A percentile compares a stretch with the other conserved stretches of the same genome.
These are phyloP conservation scores for Leccinum griseonigrum DNA, from an alignment of 1,284 basidiomycete genomes.

Conservation along the genomic window DNA sequence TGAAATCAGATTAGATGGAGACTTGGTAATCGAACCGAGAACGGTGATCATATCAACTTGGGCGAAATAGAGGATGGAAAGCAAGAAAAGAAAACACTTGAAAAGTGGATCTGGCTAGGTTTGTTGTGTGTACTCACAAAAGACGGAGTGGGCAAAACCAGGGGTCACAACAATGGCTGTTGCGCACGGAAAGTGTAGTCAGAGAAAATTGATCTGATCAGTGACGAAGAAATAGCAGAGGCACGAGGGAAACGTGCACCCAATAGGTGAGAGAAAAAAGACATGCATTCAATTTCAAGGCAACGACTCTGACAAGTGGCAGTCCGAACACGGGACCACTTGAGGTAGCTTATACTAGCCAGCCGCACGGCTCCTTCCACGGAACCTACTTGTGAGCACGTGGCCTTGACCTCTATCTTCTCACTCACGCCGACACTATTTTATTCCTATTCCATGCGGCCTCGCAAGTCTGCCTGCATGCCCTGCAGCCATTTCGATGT, in stretches of 20 bases:
- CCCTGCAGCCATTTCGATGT: constrained; percentile 1
- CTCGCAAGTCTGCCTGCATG: background rate
- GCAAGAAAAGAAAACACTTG: background rate
- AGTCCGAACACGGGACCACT: background rate
- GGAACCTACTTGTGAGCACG: background rate
- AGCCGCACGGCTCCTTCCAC: background rate
- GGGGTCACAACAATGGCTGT: background rate
- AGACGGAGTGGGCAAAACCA: background rate
- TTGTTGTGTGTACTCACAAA: background rate
- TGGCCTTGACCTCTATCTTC: background rate
- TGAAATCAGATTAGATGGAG: constrained; percentile 1
- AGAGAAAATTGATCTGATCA: background rate
- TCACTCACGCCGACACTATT: background rate
- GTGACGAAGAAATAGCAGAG: background rate
- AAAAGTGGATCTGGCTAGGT: constrained; percentile 3
- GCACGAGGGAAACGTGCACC: background rate
- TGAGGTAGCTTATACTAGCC: background rate
- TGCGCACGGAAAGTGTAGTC: background rate
- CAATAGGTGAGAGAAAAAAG: background rate
- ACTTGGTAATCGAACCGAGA: background rate
- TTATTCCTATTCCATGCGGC: background rate
- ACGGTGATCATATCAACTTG: background rate
- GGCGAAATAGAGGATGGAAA: background rate
- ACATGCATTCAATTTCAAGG: background rate
- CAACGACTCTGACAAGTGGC: background rate